phyloP scores from a whole-genome alignment of 1,284 basidiomycete genomes.

The Cystobasidiaceae sp. region DNA sequence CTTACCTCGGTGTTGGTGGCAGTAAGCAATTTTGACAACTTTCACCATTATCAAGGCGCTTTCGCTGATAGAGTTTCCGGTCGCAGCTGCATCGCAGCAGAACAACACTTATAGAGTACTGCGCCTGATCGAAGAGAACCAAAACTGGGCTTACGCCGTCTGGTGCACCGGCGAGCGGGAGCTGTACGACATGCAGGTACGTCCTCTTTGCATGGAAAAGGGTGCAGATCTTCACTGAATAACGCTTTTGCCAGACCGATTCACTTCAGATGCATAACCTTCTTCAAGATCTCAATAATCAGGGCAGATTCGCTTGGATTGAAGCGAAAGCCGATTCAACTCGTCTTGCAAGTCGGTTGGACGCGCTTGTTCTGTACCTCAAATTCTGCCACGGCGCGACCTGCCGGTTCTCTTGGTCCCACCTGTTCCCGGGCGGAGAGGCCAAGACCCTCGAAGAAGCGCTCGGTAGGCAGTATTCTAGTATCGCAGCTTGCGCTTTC shows the following conservation, averaged over 20 bases:
- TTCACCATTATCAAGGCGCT: no score
- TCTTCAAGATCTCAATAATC: slow-evolving; percentile 20
- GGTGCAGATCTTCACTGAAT: not conserved
- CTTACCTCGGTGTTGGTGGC: no score
- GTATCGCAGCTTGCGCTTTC: not conserved
- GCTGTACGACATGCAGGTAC: slow-evolving; percentile 42
- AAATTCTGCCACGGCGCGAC: slow-evolving; percentile 43
- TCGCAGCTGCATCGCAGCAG: not conserved
- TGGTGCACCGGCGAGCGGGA: slow-evolving; percentile 48
- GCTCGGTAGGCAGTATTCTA: slow-evolving; percentile 6
- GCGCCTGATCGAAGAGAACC: slow-evolving; percentile 40
- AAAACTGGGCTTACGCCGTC: slow-evolving; percentile 42
- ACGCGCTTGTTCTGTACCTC: slow-evolving; percentile 44
- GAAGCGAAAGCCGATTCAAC: not conserved
- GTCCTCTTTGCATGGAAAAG: not conserved
- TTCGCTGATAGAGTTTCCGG: not conserved
- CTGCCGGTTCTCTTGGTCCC: slow-evolving; percentile 41
- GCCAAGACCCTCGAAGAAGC: slow-evolving; percentile 34
- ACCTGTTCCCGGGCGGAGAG: slow-evolving; percentile 37
- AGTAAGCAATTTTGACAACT: no score
- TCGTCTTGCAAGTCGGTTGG: slow-evolving; percentile 39
- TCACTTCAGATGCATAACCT: slow-evolving; percentile 44
- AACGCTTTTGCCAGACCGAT: slow-evolving; percentile 29
- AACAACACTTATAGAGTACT: slow-evolving; percentile 45
- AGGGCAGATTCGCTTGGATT: not conserved